These are phyloP conservation scores for Wickerhamomyces strasburgensis DNA, from an alignment of 805 yeast genomes.

Conservation along the genomic window DNA sequence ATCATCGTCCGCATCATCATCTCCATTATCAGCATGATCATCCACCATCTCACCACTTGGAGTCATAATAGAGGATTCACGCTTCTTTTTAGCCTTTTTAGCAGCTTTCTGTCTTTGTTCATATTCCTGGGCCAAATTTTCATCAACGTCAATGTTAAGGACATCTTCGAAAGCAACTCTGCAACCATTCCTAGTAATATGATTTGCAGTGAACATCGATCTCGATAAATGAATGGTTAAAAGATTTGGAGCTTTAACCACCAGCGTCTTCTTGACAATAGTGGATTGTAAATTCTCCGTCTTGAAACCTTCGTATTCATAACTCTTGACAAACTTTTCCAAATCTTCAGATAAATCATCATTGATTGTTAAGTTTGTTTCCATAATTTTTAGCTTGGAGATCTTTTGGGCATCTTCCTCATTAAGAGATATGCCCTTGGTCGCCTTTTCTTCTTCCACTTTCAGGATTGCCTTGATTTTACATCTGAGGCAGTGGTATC, in stretches of 20 bases:
- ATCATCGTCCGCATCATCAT: conserved; percentile 17
- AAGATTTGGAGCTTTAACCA: conserved; percentile 63
- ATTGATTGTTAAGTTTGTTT: conserved; percentile 45
- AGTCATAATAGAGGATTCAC: conserved; percentile 5
- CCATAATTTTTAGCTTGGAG: conserved; percentile 31
- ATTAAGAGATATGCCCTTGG: conserved; percentile 9
- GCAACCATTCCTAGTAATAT: conserved; percentile 70
- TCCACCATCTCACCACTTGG: conserved; percentile 12
- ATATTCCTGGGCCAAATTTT: conserved; percentile 25
- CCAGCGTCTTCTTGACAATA: conserved; percentile 59
- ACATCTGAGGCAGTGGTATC: conserved; percentile 77
- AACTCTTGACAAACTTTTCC: conserved; percentile 42
- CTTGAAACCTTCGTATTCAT: conserved; percentile 39
- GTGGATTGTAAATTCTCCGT: conserved; percentile 50
- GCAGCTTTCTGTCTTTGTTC: conserved; percentile 23
- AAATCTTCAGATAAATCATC: conserved; percentile 56
- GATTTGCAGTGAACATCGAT: conserved; percentile 67
- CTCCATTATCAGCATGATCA: conserved; percentile 12
- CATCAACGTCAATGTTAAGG: conserved; percentile 44
- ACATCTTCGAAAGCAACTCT: conserved; percentile 59
- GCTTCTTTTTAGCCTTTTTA: conserved; percentile 22
- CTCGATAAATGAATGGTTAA: conserved; percentile 82
- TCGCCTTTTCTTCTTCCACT: conserved; percentile 25
- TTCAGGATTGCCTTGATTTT: conserved; percentile 41
- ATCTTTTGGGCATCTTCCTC: conserved; percentile 31